Conservation (phyloP, 2,329 filamentous ascomycete species). For the Ophiostoma quercus region DNA sequence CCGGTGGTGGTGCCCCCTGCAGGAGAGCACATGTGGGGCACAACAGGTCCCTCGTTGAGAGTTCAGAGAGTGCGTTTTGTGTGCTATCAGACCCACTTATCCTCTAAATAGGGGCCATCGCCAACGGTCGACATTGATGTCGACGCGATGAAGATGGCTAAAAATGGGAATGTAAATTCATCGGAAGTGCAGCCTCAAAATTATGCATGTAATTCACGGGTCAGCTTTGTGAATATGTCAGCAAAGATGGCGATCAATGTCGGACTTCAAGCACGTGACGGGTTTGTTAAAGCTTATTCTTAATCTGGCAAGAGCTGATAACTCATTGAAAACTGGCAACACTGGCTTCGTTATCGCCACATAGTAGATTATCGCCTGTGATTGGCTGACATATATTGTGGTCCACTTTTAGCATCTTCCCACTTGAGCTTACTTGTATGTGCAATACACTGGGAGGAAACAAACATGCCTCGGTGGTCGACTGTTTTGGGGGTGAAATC, state of each 20-base stretch:
- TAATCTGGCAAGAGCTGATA: not conserved
- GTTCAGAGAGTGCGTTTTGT: not conserved
- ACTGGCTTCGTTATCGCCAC: too few relatives aligned
- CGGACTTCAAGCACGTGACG: not conserved
- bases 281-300: not conserved
- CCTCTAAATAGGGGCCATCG: not conserved
- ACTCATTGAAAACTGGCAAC: not conserved
- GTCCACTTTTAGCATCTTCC: too few relatives aligned
- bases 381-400: too few relatives aligned
- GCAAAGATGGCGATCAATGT: not conserved
- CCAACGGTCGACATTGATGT: not conserved
- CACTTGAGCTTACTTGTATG: too few relatives aligned
- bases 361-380: too few relatives aligned
- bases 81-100: not conserved
- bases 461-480: too few relatives aligned
- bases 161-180: not conserved
- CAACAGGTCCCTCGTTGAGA: not conserved
- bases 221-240: too few relatives aligned
- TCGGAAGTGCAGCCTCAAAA: not conserved
- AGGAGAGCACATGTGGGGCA: conserved; percentile 17
- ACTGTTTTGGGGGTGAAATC: too few relatives aligned
- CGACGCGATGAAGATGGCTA: not conserved
- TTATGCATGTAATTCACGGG: too few relatives aligned
- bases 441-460: too few relatives aligned
- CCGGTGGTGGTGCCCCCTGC: conserved; percentile 1